A percentile compares a stretch with the other conserved stretches of the same genome.
Evolutionary conservation across 768 basidiomycete genomes (phyloP).

Genomic region (Hygrocybe coccinea): DNA sequence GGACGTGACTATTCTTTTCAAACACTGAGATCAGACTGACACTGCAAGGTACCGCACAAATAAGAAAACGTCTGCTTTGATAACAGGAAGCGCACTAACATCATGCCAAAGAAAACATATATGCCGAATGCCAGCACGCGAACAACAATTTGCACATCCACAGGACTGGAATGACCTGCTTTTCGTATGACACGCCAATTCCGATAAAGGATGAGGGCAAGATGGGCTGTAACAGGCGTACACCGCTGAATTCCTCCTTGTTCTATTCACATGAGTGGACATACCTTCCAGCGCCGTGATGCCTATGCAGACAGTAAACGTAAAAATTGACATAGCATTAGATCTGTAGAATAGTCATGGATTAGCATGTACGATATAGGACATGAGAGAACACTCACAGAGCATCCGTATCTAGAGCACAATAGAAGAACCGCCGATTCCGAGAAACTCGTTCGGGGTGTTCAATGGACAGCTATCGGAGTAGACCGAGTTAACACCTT

Average conservation of each 20-base stretch:
- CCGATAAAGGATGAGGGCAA: slow-evolving; percentile 27
- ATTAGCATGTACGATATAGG: not conserved
- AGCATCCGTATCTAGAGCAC: slow-evolving; percentile 19
- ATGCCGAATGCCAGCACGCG: slow-evolving; percentile 33
- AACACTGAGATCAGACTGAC: slow-evolving; percentile 29
- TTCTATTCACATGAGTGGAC: slow-evolving; percentile 1
- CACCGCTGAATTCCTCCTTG: not conserved
- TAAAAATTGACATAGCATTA: slow-evolving; percentile 23
- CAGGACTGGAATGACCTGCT: slow-evolving; percentile 23
- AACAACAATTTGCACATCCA: slow-evolving; percentile 26
- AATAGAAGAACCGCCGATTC: slow-evolving; percentile 25
- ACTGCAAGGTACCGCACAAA: slow-evolving; percentile 12
- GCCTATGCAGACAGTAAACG: slow-evolving; percentile 23
- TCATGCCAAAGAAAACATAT: slow-evolving; percentile 32
- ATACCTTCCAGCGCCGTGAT: slow-evolving; percentile 29
- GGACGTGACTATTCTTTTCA: slow-evolving; percentile 16
- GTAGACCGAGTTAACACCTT: not conserved
- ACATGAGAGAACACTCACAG: slow-evolving; percentile 17
- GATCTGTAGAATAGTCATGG: slow-evolving; percentile 12
- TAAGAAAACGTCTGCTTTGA: not conserved
- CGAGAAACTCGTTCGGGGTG: slow-evolving; percentile 28
- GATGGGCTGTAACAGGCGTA: slow-evolving; percentile 20
- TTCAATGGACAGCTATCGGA: slow-evolving; percentile 19
- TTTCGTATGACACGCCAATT: slow-evolving; percentile 29
- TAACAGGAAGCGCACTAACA: slow-evolving; percentile 14